phyloP scores from a whole-genome alignment of 805 yeast species.

The Ogataea wickerhamii region DNA sequence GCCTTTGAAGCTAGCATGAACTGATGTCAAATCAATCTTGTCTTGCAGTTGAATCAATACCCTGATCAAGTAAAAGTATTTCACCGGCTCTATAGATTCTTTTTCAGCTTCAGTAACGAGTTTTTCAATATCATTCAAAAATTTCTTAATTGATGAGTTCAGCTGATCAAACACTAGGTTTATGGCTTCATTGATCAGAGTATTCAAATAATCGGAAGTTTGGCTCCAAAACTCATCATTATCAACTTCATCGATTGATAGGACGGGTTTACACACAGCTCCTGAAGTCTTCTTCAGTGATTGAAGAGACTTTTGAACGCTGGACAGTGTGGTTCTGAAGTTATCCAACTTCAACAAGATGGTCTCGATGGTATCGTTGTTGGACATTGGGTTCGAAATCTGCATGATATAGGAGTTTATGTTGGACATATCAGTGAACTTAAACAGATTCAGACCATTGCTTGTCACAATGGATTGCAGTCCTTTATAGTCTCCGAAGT shows the following conservation, averaged over 20 bases:
- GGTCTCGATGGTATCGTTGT: conserved; percentile 11
- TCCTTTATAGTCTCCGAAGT: conserved; percentile 10
- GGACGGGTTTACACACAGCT: conserved; percentile 26
- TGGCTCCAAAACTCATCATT: conserved; percentile 31
- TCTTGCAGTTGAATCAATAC: conserved; percentile 23
- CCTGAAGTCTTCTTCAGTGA: conserved; percentile 18
- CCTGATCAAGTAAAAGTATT: conserved; percentile 25
- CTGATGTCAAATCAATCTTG: conserved; percentile 18
- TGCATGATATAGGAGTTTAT: conserved; percentile 20
- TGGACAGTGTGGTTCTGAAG: conserved; percentile 17
- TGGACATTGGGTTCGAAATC: conserved; percentile 14
- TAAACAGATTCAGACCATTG: conserved; percentile 20
- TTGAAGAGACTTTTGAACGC: conserved; percentile 18
- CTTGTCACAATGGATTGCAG: conserved; percentile 9
- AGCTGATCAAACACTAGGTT: conserved; percentile 11
- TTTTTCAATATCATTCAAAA: conserved; percentile 13
- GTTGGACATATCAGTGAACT: conserved; percentile 20
- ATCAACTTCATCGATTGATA: conserved; percentile 36
- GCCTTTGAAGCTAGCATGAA: conserved; percentile 11
- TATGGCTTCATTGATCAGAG: conserved; percentile 17
- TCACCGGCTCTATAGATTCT: conserved; percentile 9
- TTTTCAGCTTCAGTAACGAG: conserved; percentile 1
- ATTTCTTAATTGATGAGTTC: conserved; percentile 15
- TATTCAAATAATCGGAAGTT: conserved; percentile 10
- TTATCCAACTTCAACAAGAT: conserved; percentile 16